Evolutionary conservation across 164 flowering plant genomes (phyloP).

Genomic region (Malania oleifera): DNA sequence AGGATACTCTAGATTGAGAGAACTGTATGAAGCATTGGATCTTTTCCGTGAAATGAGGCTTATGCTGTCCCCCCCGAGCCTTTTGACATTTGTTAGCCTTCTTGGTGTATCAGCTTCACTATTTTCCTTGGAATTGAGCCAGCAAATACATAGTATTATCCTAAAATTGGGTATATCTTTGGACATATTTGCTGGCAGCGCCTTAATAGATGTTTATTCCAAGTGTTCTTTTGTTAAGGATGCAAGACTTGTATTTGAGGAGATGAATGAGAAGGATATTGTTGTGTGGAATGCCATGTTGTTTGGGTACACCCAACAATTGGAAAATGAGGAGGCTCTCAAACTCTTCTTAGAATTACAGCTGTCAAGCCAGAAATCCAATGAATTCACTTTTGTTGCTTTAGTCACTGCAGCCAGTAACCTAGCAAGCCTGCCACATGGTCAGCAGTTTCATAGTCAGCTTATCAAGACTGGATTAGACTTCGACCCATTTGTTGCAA

Average conservation of each 20-base stretch:
- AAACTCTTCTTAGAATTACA: conserved; percentile 43
- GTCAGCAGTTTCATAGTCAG: conserved; percentile 54
- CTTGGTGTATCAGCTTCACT: conserved; percentile 53
- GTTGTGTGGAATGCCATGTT: conserved; percentile 82
- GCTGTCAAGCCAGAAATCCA: conserved; percentile 32
- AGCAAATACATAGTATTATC: conserved; percentile 57
- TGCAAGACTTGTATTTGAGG: conserved; percentile 58
- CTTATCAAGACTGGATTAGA: conserved; percentile 42
- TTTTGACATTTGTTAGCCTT: conserved; percentile 66
- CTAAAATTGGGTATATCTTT: conserved; percentile 47
- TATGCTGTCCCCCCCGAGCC: conserved; percentile 33
- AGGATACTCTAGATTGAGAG: conserved; percentile 50
- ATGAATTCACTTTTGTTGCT: conserved; percentile 62
- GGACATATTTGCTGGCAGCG: conserved; percentile 53
- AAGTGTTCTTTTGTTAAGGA: conserved; percentile 48
- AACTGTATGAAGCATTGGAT: conserved; percentile 38
- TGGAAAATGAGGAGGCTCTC: conserved; percentile 55
- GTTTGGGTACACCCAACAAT: conserved; percentile 50
- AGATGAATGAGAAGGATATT: conserved; percentile 53
- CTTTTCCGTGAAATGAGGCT: conserved; percentile 58
- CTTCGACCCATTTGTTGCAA: conserved; percentile 43
- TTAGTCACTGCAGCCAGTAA: conserved; percentile 55
- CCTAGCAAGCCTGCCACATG: conserved; percentile 49
- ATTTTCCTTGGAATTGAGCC: conserved; percentile 37
- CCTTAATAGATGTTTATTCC: conserved; percentile 69